Conservation (phyloP, 257 asterid species). For the Primulina tabacum region DNA sequence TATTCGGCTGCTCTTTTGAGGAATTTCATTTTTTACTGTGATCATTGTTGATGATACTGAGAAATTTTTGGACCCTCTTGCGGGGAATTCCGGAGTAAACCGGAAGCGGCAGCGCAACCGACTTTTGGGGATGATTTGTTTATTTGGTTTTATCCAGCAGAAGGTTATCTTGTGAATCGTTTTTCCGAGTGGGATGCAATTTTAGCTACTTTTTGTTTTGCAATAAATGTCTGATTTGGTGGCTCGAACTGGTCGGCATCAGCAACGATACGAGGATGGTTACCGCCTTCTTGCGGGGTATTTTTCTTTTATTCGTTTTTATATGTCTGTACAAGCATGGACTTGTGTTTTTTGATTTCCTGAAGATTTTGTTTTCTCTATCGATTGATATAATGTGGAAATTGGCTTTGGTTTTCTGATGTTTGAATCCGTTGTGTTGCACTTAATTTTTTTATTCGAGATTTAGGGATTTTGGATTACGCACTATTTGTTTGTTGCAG, state of each 20-base stretch:
- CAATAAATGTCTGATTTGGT: neutral
- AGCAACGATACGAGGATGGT: neutral
- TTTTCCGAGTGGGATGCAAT: no score
- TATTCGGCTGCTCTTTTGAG: neutral
- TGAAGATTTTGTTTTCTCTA: no score
- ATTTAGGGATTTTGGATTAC: neutral
- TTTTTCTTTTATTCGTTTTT: neutral
- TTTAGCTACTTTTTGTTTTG: no score
- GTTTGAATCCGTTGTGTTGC: neutral
- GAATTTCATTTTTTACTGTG: neutral
- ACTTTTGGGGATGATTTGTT: neutral
- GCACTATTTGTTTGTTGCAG: neutral
- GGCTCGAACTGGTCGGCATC: slow-evolving; percentile 3
- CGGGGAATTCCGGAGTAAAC: neutral
- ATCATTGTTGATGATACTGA: neutral
- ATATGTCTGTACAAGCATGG: neutral
- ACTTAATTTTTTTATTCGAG: neutral
- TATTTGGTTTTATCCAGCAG: neutral
- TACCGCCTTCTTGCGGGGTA: neutral
- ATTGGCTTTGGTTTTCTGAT: neutral
- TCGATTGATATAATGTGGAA: neutral
- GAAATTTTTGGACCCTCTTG: neutral
- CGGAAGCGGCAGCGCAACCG: neutral
- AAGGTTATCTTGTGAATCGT: neutral
- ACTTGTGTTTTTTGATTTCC: neutral